Evolutionary conservation across 441 rosid species (phyloP), one percentile per base, ranked within the genome.

Genomic region (Brassica hybrid): DNA sequence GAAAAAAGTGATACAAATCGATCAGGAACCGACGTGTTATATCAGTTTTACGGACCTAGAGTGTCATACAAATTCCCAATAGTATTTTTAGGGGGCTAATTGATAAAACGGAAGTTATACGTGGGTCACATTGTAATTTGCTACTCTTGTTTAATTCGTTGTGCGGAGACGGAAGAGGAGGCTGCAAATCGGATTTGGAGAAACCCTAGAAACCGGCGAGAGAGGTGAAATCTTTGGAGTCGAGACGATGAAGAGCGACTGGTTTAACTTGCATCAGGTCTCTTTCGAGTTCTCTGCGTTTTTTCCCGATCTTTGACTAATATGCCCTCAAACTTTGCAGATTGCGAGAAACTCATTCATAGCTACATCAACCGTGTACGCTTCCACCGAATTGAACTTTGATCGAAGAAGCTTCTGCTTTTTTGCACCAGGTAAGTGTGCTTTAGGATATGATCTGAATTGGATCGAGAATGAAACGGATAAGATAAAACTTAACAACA

Each of bases 211-310:
- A 69, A 57, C 60, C 67, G 67, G 18, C 78, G 67, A 68, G 60
- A 38, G 56, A 41, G 71, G 71, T 5, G 18, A 16, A 67, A 79
- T 38, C 12, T 54, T 36, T 12, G 9, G 13, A 1, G 12, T 25
- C 21, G 59, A 19, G 65, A 82, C 56, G 69, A 86, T 87, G 90
- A 84, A 69, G 72, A 74, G 36, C 62, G 67, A 57, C 17, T 77
- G 64, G 64, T 65, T 69, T 41, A 76, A 77, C 13, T 12, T 81
- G 36, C 82, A 81, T 45, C 76, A 73, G 71, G 69, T 82, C 25
- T 73, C 52, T 64, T 10, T 21, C 14, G 5, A 50, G 1, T 12
- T 30, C 38, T 72, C 18, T 16, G 10, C n/a, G 67, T 59, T n/a
- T 56, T 18, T 52, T 19, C 2, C 7, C 12, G 67, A 67, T 59